Percentiles rank a stretch among this genome's conserved stretches.
Evolutionary conservation across 257 asterid genomes (phyloP).

Genomic region (Solanum virginianum): DNA sequence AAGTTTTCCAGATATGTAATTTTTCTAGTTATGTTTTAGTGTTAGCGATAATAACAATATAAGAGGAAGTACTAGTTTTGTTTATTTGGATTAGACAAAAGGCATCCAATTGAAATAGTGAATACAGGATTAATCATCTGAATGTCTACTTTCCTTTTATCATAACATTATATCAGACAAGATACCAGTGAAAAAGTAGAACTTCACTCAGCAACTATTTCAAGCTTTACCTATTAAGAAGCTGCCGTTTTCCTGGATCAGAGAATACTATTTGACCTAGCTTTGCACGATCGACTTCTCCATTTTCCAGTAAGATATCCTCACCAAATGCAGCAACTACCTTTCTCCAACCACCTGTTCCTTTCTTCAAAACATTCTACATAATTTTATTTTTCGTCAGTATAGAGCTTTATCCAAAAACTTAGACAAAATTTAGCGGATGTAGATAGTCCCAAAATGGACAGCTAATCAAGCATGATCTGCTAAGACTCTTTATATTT

Average conservation of each 20-base stretch:
- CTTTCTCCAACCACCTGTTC: conserved; percentile 83
- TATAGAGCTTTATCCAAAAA: background rate
- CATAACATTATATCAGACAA: too few relatives aligned
- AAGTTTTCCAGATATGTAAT: background rate
- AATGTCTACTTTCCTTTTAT: too few relatives aligned
- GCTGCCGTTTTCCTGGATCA: conserved; percentile 66
- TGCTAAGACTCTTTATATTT: too few relatives aligned
- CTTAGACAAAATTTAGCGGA: too few relatives aligned
- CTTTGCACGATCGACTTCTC: conserved; percentile 82
- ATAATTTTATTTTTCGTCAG: background rate
- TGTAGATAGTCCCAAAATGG: too few relatives aligned
- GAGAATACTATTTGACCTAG: conserved; percentile 71
- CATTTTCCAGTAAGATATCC: conserved; percentile 54
- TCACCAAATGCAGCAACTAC: conserved; percentile 76
- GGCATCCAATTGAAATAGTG: too few relatives aligned
- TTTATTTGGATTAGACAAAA: too few relatives aligned
- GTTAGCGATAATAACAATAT: background rate
- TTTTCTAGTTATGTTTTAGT: background rate
- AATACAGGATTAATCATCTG: too few relatives aligned
- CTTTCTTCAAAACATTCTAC: conserved; percentile 74
- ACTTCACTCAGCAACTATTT: background rate
- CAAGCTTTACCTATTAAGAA: conserved; percentile 60
- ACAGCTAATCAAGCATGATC: too few relatives aligned
- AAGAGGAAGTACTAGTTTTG: background rate
- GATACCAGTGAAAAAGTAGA: too few relatives aligned